Evolutionary conservation across 2,329 filamentous ascomycete species (phyloP), one percentile per base, ranked within the genome.

Genomic region (Uncinocarpus reesii): DNA sequence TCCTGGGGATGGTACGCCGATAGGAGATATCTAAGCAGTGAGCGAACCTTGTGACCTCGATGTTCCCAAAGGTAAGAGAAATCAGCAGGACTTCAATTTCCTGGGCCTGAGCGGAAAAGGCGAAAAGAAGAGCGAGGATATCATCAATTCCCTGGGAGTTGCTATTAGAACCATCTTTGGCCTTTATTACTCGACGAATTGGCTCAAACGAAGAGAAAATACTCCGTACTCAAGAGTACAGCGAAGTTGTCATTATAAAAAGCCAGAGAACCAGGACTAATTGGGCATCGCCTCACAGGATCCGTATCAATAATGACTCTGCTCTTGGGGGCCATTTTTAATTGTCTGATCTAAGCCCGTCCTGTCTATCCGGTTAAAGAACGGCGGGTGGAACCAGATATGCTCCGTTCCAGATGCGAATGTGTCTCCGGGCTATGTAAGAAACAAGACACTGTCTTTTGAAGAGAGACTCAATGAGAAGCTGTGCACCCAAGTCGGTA

Each of bases 271-370:
- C n/a, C 13, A 36, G 44, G 24, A 36, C 13, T 31, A 38, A 32
- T 2, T 51, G 23, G 21, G 28, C n/a, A 20, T 31, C 28, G 18
- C 35, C 65, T 56, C 73, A 86, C 89, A 70, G 90, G 90, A 64
- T 96, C 92, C 2, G 90, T 96, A 63, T 98, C 92, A 60, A 98
- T 92, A 59, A 98, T 95, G 57, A 98, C 82, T 60, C 83, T 81
- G 59, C 78, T 80, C 58, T 79, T 80, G 23, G 81, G 76, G 48
- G 78, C 73, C 82, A 86, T 85, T 49, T 40, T 50, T 4, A 13
- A 5, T 13, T 28, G 6, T 4, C 7, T 11, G n/a, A n/a, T 15
- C 15, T 16, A 16, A 16, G 7, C 7, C 15, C 32, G 13, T 15
- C 7, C 13, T 35, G n/a, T 5, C 18, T 13, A 4, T 13, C 7